Base-by-base conservation (phyloP, 2,329 filamentous ascomycete genomes). In the Fusarium redolens region DNA sequence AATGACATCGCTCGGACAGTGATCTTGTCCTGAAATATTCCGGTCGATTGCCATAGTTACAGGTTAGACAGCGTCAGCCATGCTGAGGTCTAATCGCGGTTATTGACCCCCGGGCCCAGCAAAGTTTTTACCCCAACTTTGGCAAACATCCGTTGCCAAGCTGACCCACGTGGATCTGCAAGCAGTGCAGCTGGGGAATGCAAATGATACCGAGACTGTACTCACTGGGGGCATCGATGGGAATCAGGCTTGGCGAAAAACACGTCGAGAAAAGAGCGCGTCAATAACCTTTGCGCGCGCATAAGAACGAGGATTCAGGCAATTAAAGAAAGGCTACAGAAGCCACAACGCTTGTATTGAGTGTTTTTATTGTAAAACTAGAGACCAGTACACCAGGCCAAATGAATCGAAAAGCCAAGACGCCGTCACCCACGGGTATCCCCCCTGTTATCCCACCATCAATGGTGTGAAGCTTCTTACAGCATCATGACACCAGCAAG, bases 401-500 rank as follows among this genome's bases (percentile, higher is more conserved):
- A 43, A 33, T 28, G 40, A 69, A 52, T 51, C 8, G 38, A 20
- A 7, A 64, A n/a, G 44, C 17, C 17, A 37, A 63, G 59, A 51
- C 14, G 41, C 51, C 30, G 11, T 43, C 18, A 41, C 22, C 30
- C 31, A 44, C 40, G 47, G 28, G 40, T 51, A 69, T 60, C 18
- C 45, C 52, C 37, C 41, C 41, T 41, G 12, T 25, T 15, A 11
- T 38, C 1, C 13, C 30, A 33, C 22, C n/a, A 2, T 35, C n/a
- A 18, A 15, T 38, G 8, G 7, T 22, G 8, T 31, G 35, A 38
- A 30, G 18, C 33, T 13, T 25, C 25, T 25, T 52, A 69, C 17
- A 69, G 58, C 65, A 73, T 69, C 44, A 74, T 65, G 14, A 74
- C 41, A 41, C 71, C 71, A 22, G 71, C 63, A 38, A 74, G 18